phyloP scores from a whole-genome alignment of 2,329 filamentous ascomycete species.

The Penicillium sp. region DNA sequence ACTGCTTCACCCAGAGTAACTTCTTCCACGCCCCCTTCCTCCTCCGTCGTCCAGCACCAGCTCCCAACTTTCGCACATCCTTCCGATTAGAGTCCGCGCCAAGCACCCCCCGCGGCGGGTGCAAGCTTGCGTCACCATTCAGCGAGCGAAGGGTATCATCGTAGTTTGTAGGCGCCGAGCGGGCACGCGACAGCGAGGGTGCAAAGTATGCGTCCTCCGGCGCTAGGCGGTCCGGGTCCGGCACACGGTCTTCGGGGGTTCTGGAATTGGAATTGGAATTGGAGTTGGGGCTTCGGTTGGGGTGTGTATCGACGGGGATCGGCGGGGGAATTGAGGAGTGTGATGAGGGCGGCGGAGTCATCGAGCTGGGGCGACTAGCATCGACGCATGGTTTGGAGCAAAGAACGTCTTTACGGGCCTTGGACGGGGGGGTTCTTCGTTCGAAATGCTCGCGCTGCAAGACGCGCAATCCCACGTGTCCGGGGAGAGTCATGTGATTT shows the following conservation, averaged over 20 bases:
- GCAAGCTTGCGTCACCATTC: slow-evolving; percentile 47
- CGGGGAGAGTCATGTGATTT: slow-evolving; percentile 15
- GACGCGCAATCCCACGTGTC: slow-evolving; percentile 22
- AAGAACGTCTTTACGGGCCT: background rate
- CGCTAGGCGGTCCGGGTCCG: slow-evolving; percentile 71
- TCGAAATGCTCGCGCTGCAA: slow-evolving; percentile 7
- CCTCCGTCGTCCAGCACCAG: slow-evolving; percentile 68
- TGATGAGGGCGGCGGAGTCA: slow-evolving; percentile 38
- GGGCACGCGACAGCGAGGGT: slow-evolving; percentile 62
- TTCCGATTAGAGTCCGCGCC: slow-evolving; percentile 39
- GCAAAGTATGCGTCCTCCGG: slow-evolving; percentile 81
- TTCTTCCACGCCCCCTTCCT: slow-evolving; percentile 87
- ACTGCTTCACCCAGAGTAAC: slow-evolving; percentile 96
- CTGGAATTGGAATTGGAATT: slow-evolving; percentile 40
- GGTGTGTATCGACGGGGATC: slow-evolving; percentile 52
- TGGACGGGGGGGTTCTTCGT: background rate
- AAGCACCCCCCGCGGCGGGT: slow-evolving; percentile 45
- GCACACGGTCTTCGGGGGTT: slow-evolving; percentile 44
- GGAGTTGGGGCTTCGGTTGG: slow-evolving; percentile 44
- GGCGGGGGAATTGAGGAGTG: slow-evolving; percentile 47
- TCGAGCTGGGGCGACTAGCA: slow-evolving; percentile 34
- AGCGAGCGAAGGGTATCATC: slow-evolving; percentile 37
- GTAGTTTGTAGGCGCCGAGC: slow-evolving; percentile 45
- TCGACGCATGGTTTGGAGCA: slow-evolving; percentile 32
- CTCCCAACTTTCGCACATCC: slow-evolving; percentile 56